phyloP scores from a whole-genome alignment of 768 basidiomycete genomes.

The Austroboletus festivus region DNA sequence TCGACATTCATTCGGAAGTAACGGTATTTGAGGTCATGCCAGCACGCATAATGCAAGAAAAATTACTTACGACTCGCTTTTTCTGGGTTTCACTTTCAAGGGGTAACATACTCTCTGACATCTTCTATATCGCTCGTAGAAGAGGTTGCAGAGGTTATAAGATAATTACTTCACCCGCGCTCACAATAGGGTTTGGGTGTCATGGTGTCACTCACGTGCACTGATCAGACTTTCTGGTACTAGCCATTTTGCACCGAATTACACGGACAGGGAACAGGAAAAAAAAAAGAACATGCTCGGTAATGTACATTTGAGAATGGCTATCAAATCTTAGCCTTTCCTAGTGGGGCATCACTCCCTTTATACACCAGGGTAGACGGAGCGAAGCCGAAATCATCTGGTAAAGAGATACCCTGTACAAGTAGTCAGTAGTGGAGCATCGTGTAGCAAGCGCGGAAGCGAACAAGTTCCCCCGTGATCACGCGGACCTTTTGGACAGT shows the following conservation, averaged over 20 bases:
- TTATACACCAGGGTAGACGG: constrained; percentile 80
- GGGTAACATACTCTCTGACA: constrained; percentile 49
- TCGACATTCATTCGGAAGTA: constrained; percentile 6
- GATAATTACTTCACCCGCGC: not conserved
- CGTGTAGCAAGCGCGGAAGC: constrained; percentile 22
- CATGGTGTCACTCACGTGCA: constrained; percentile 21
- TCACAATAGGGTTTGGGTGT: not conserved
- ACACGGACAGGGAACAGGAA: no score
- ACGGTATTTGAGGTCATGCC: constrained; percentile 5
- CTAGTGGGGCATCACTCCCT: constrained; percentile 61
- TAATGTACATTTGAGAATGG: constrained; percentile 5
- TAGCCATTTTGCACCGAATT: not conserved
- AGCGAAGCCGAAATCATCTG: constrained; percentile 81
- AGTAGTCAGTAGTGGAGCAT: constrained; percentile 9
- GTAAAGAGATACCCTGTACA: constrained; percentile 58
- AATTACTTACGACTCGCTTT: constrained; percentile 80
- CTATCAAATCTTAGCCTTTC: constrained; percentile 59
- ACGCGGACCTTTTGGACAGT: constrained; percentile 61
- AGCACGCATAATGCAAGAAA: not conserved
- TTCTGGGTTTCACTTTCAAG: constrained; percentile 72
- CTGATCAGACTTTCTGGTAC: not conserved
- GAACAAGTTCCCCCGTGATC: constrained; percentile 77
- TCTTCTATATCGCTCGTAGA: constrained; percentile 11
- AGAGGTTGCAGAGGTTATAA: not conserved
- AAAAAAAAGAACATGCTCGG: constrained; percentile 7